A percentile compares a stretch with the other conserved stretches of the same genome.
Conservation (phyloP, 371 early-diverging fungal species). For the Smittium culicis region DNA sequence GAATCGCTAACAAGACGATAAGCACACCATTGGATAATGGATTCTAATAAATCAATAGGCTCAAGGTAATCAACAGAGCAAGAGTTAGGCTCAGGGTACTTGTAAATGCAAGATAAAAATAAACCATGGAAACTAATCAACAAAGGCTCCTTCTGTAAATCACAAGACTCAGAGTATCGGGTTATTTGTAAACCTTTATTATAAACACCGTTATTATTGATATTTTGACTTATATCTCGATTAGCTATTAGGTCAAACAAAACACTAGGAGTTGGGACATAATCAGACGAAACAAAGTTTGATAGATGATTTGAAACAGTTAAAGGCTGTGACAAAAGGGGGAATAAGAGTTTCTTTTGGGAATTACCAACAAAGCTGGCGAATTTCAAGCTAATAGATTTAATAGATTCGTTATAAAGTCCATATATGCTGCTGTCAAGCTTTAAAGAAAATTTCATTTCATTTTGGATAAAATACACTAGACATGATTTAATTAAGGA, state of each 20-base stretch:
- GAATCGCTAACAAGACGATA: not conserved
- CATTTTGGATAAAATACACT: not conserved
- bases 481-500: not conserved
- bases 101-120: not conserved
- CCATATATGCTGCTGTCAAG: not conserved
- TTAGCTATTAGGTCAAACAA: not conserved
- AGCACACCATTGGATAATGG: not conserved
- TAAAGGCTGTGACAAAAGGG: not conserved
- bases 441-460: not conserved
- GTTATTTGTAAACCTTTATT: not conserved
- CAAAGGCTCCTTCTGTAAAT: not conserved
- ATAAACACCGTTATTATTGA: not conserved
- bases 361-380: not conserved
- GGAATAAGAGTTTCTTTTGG: not conserved
- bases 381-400: not conserved
- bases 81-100: not conserved
- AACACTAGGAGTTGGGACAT: not conserved
- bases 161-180: too few species aligned
- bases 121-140: not conserved
- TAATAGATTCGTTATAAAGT: not conserved
- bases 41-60: not conserved
- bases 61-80: not conserved
- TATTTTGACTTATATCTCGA: not conserved
- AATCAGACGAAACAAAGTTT: not conserved
- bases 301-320: not conserved